Conservation (phyloP, 2,329 filamentous ascomycete species). For the Colletotrichum cereale region DNA sequence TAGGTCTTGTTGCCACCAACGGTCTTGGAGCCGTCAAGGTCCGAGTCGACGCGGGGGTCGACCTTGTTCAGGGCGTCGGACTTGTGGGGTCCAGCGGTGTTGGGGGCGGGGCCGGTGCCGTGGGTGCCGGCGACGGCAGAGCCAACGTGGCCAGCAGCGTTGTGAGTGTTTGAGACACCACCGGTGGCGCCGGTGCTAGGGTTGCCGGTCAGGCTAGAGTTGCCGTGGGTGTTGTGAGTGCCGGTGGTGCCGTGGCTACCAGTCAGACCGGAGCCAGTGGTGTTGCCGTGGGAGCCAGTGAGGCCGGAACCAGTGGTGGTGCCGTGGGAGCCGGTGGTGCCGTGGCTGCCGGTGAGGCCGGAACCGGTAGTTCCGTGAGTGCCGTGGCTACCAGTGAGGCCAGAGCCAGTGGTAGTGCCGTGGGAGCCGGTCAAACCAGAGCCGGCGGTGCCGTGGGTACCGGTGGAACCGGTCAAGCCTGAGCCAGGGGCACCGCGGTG, state of each 20-base stretch:
- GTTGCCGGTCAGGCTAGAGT: constrained; percentile 38
- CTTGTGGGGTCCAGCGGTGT: constrained; percentile 60
- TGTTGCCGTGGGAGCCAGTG: constrained; percentile 46
- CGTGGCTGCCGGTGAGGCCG: constrained; percentile 30
- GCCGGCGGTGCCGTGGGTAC: constrained; percentile 29
- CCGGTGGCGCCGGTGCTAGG: constrained; percentile 37
- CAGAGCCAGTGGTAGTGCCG: constrained; percentile 37
- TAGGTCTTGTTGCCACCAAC: constrained; percentile 65
- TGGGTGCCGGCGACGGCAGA: constrained; percentile 36
- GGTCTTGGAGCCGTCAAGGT: constrained; percentile 67
- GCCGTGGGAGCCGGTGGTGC: constrained; percentile 42
- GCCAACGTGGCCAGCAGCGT: constrained; percentile 42
- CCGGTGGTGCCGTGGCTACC: constrained; percentile 42
- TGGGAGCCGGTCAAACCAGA: constrained; percentile 43
- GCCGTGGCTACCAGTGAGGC: constrained; percentile 31
- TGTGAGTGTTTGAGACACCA: constrained; percentile 34
- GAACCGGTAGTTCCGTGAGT: constrained; percentile 35
- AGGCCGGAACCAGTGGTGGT: constrained; percentile 43
- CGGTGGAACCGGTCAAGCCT: constrained; percentile 39
- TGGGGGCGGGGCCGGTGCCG: constrained; percentile 49
- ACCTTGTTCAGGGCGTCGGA: constrained; percentile 66
- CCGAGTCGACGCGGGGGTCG: constrained; percentile 67
- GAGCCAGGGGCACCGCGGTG: constrained; percentile 46
- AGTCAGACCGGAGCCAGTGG: constrained; percentile 47
- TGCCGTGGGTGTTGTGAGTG: constrained; percentile 11